Evolutionary conservation across 208 protist species (phyloP), one percentile per base, ranked within the genome.

Genomic region (Leishmania tarentolae): DNA sequence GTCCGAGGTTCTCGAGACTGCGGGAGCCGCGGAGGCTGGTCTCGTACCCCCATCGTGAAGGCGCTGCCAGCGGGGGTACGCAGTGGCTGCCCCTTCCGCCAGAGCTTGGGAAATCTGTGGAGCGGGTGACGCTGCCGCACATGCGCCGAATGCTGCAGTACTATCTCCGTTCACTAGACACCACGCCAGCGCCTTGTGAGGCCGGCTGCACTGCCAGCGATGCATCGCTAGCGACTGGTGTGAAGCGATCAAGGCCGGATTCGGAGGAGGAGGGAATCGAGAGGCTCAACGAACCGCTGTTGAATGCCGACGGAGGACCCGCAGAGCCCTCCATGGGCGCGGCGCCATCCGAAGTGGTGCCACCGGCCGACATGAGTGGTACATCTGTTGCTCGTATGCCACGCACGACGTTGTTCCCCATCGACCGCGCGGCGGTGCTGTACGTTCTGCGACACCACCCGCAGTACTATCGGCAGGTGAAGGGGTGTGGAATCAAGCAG

Each of bases 381-480:
- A 8, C 69, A 17, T 73, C 40, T 73, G 69, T 21, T 21, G 69
- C 44, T 53, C 15, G 52, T 35, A 35, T 63, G 46, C 73, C 70
- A 42, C 82, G 85, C 17, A 94, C 92, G 31, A 83, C 76, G 44
- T 72, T 95, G 46, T 93, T 87, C 71, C 75, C 88, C 1, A 75
- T 90, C 24, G 92, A 95, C 78, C 85, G 81, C 9, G 83, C 82
- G 0, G 82, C 88, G 3, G 76, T 86, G 17, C 76, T 90, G 37
- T 92, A 87, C 71, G 90, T 95, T 1, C 63, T 94, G 74, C 87
- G 89, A 17, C 92, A 95, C 74, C 92, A 95, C 78, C 90, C 90
- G 21, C 86, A 90, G 42, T 95, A 92, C 76, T 88, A 87, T 80
- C 89, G 81, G 28, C 78, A 87, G 3, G 44, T 95, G 46, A 79